Evolutionary conservation across 108 stramenopile species (phyloP).

Genomic region (Fragilaria radians): DNA sequence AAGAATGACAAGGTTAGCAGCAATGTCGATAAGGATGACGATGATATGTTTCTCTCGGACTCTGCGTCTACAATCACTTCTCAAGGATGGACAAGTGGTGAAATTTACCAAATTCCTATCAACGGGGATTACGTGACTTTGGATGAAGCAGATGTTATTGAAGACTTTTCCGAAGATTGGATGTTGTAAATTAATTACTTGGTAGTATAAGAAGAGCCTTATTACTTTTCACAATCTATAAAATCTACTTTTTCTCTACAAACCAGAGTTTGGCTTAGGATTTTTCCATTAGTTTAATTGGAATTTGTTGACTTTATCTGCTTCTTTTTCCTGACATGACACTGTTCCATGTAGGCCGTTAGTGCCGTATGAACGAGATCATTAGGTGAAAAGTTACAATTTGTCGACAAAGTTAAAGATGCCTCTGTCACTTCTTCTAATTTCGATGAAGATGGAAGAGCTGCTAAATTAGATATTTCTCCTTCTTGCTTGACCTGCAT

Average conservation of each 20-base stretch:
- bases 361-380: not conserved
- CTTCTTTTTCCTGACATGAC: not conserved
- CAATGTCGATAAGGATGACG: not conserved
- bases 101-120: not conserved
- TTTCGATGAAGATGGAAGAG: too few relatives aligned
- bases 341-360: not conserved
- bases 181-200: too few relatives aligned
- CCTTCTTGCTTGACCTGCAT: too few relatives aligned
- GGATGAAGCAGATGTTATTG: not conserved
- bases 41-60: not conserved
- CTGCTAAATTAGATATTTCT: too few relatives aligned
- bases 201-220: too few relatives aligned
- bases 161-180: not conserved
- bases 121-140: not conserved
- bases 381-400: not conserved
- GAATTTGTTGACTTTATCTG: too few relatives aligned
- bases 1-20: too few relatives aligned
- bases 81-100: not conserved
- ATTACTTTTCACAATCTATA: too few relatives aligned
- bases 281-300: not conserved
- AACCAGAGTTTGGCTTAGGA: not conserved
- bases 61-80: too few relatives aligned
- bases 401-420: too few relatives aligned
- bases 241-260: too few relatives aligned
- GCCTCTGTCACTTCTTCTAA: too few relatives aligned